Percentiles rank a stretch among this genome's conserved stretches.
These are phyloP conservation scores for Alloteropsis semialata DNA, from an alignment of 176 grass and related monocot genomes.

Conservation along the genomic window DNA sequence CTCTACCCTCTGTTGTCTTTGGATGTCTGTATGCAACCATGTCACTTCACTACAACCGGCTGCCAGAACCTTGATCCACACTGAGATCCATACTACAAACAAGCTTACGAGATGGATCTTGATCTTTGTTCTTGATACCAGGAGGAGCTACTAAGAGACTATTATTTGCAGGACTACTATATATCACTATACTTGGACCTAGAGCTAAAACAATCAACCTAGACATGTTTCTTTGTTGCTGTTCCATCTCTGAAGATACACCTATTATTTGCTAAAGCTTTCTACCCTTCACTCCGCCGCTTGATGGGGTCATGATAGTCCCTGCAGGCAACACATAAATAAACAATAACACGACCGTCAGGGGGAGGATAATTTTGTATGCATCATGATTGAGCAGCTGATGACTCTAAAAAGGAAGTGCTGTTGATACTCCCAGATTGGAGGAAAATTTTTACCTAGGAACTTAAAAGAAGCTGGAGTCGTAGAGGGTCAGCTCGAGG, in stretches of 20 bases:
- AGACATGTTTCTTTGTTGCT: conserved; percentile 34
- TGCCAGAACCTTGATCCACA: too few relatives aligned
- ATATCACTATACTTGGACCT: conserved; percentile 37
- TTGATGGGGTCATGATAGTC: conserved; percentile 43
- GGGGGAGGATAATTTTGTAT: conserved; percentile 15
- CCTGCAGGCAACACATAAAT: conserved; percentile 43
- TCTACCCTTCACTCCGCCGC: conserved; percentile 26
- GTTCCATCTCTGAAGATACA: conserved; percentile 29
- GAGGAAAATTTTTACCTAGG: conserved; percentile 68
- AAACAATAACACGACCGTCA: conserved; percentile 43
- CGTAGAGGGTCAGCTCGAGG: conserved; percentile 63
- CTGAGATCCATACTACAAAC: conserved; percentile 8
- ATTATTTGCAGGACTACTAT: neutral
- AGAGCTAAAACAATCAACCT: conserved; percentile 39
- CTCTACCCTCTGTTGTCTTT: conserved; percentile 43
- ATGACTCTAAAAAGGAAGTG: neutral
- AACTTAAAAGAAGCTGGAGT: conserved; percentile 79
- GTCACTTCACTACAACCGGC: conserved; percentile 23
- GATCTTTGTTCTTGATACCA: neutral
- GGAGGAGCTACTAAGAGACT: conserved; percentile 20
- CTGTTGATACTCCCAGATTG: conserved; percentile 22
- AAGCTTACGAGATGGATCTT: conserved; percentile 3
- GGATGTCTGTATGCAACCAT: conserved; percentile 61
- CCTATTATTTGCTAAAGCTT: conserved; percentile 35
- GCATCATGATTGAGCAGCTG: conserved; percentile 4